These are phyloP conservation scores for Suillus alpinus DNA, from an alignment of 768 basidiomycete genomes.

Conservation along the genomic window DNA sequence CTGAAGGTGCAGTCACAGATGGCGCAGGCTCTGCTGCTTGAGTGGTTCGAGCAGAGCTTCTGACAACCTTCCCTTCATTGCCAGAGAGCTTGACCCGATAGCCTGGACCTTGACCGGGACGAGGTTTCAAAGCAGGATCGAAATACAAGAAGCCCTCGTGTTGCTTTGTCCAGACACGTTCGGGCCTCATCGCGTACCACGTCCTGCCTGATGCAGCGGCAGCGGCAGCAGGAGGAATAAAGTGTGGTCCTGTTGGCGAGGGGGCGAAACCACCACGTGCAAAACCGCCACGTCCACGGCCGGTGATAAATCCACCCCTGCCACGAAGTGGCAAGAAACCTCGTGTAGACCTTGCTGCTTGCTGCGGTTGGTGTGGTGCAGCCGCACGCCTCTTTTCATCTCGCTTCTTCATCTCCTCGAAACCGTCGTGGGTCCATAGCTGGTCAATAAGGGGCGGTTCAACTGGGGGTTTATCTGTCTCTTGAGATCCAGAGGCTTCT, in stretches of 20 bases:
- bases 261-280: conserved; percentile 39
- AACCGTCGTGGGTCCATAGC: conserved; percentile 84
- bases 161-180: conserved; percentile 81
- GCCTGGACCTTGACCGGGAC: conserved; percentile 50
- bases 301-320: conserved; percentile 43
- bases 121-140: conserved; percentile 56
- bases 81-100: conserved; percentile 68
- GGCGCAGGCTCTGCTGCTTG: conserved; percentile 12
- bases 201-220: conserved; percentile 40
- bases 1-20: conserved; percentile 28
- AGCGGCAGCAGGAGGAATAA: conserved; percentile 25
- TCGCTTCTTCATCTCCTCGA: conserved; percentile 78
- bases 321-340: conserved; percentile 41
- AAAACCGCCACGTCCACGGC: conserved; percentile 45
- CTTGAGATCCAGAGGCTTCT: conserved; percentile 13
- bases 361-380: conserved; percentile 37
- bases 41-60: conserved; percentile 26
- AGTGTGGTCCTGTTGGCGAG: conserved; percentile 29
- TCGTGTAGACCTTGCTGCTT: conserved; percentile 26
- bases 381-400: conserved; percentile 52
- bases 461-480: conserved; percentile 14
- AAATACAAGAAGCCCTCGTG: conserved; percentile 72
- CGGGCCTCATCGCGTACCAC: conserved; percentile 77
- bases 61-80: conserved; percentile 39
- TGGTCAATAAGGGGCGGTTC: conserved; percentile 62